phyloP scores from a whole-genome alignment of 176 grass and related monocot species.

The Ampelocalamus luodianensis region DNA sequence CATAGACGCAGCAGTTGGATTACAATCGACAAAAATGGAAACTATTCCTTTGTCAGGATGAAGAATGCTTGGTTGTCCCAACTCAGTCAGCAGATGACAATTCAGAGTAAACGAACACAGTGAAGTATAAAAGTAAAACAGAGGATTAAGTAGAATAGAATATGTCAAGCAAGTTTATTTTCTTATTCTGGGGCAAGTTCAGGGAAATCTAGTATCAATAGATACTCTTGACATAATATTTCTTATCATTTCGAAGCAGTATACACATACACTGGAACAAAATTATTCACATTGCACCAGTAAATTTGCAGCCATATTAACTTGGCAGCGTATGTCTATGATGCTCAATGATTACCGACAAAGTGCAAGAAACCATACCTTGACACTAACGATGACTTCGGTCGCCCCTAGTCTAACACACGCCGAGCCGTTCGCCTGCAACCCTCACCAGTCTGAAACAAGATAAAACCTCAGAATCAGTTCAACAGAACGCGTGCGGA shows the following conservation, averaged over 20 bases:
- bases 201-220: background rate
- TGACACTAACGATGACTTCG: constrained; percentile 86
- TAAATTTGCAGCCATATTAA: background rate
- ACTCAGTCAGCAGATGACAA: constrained; percentile 66
- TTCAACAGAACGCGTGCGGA: background rate
- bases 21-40: no score
- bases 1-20: no score
- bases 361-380: constrained; percentile 55
- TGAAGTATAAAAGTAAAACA: constrained; percentile 7
- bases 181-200: background rate
- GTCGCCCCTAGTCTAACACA: constrained; percentile 76
- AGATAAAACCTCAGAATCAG: background rate
- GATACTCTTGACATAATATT: background rate
- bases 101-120: background rate
- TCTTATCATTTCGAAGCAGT: background rate
- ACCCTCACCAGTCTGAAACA: background rate
- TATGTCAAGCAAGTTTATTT: background rate
- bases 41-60: no score
- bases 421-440: constrained; percentile 80
- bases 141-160: constrained; percentile 1
- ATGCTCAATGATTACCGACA: background rate
- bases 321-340: background rate
- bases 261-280: background rate
- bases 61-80: constrained; percentile 65
- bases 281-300: background rate